Evolutionary conservation across 78 protist genomes (phyloP).

Genomic region (Isochrysis galbana): DNA sequence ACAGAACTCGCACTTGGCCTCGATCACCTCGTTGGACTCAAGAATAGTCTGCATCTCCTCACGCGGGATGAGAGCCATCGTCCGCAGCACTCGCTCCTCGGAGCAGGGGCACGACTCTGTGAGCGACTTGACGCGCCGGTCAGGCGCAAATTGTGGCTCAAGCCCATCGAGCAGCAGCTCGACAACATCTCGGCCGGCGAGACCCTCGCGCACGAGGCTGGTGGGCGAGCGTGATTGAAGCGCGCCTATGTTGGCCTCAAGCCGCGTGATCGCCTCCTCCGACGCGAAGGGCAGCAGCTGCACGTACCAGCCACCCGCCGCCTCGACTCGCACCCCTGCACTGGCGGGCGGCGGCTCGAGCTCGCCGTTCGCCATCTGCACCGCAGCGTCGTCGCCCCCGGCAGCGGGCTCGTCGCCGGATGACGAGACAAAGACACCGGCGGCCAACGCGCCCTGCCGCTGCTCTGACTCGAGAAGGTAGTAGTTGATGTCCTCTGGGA

Average conservation of each 20-base stretch:
- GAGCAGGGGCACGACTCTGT: not conserved
- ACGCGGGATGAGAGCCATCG: not conserved
- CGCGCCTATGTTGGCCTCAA: not conserved
- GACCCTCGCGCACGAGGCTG: not conserved
- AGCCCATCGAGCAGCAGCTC: not conserved
- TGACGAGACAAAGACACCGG: conserved; percentile 6
- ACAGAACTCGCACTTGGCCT: conserved; percentile 16
- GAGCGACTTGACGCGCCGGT: not conserved
- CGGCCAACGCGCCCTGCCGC: conserved; percentile 20
- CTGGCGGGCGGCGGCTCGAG: not conserved
- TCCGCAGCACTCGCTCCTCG: not conserved
- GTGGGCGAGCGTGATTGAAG: not conserved
- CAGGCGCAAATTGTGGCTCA: not conserved
- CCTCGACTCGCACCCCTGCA: not conserved
- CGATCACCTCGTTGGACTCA: not conserved
- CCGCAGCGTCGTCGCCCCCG: not conserved
- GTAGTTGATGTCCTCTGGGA: conserved; percentile 18
- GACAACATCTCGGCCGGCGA: not conserved
- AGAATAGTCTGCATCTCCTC: not conserved
- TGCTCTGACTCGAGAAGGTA: conserved; percentile 5
- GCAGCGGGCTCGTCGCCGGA: not conserved
- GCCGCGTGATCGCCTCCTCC: not conserved
- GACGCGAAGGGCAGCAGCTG: conserved; percentile 11
- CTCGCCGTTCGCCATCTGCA: not conserved
- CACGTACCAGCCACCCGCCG: not conserved